These are phyloP conservation scores for Phaeosphaeria sp. DNA, from an alignment of 2,329 filamentous ascomycete species.

Conservation along the genomic window DNA sequence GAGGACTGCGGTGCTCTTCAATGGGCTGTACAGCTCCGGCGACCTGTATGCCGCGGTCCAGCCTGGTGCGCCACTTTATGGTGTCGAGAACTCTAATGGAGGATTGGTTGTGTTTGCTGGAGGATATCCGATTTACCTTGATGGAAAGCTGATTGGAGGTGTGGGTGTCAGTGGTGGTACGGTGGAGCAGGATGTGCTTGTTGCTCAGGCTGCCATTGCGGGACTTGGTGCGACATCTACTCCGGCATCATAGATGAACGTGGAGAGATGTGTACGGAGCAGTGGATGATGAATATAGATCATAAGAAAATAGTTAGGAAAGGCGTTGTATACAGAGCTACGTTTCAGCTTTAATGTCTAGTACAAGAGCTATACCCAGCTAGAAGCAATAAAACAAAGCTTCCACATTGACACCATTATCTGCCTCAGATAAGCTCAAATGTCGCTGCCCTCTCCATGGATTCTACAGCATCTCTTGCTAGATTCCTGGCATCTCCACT, in stretches of 20 bases:
- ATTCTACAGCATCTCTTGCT: conserved; percentile 30
- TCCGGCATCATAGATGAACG: conserved; percentile 1
- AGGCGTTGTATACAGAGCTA: background rate
- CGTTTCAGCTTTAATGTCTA: background rate
- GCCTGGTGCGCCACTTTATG: conserved; percentile 27
- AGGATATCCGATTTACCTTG: conserved; percentile 33
- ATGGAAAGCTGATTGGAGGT: conserved; percentile 33
- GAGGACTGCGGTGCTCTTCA: conserved; percentile 35
- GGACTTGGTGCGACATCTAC: conserved; percentile 21
- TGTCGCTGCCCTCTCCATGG: conserved; percentile 39
- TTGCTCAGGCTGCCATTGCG: conserved; percentile 25
- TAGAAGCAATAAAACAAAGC: too few species aligned
- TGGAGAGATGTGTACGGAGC: background rate
- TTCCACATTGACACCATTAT: too few species aligned
- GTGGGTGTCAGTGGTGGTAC: conserved; percentile 39
- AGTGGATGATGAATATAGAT: background rate
- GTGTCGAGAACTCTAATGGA: conserved; percentile 34
- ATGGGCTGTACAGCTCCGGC: conserved; percentile 23
- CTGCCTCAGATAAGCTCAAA: conserved; percentile 9
- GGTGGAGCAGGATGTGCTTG: conserved; percentile 33
- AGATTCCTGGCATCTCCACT: conserved; percentile 28
- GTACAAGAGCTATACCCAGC: background rate
- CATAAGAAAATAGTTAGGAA: background rate
- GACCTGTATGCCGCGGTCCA: conserved; percentile 19
- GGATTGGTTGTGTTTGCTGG: conserved; percentile 38